A percentile compares a stretch with the other conserved stretches of the same genome.
Conservation (phyloP, 73 alveolate species). For the Paramecium bursaria region DNA sequence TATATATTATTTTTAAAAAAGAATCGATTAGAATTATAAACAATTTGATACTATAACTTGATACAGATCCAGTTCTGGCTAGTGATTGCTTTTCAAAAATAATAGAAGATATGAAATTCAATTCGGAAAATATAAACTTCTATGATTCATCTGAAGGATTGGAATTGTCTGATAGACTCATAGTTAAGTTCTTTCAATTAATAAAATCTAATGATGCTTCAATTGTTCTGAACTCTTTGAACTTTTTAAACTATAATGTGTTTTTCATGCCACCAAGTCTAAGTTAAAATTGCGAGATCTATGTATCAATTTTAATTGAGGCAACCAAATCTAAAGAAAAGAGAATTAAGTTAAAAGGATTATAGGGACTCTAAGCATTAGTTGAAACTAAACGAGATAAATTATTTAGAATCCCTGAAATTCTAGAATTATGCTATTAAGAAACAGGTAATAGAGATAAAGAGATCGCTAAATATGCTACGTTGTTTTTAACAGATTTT, state of each 20-base stretch:
- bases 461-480: slow-evolving; percentile 17
- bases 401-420: not conserved
- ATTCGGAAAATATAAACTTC: slow-evolving; percentile 41
- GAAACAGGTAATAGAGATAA: not conserved
- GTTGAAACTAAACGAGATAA: slow-evolving; percentile 55
- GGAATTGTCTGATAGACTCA: slow-evolving; percentile 22
- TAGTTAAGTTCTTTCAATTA: not conserved
- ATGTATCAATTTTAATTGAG: not conserved
- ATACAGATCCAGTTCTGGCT: slow-evolving; percentile 24
- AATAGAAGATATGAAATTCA: slow-evolving; percentile 40
- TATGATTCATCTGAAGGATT: slow-evolving; percentile 36
- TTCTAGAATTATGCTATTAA: not conserved
- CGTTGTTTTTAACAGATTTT: slow-evolving; percentile 29
- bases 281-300: not conserved
- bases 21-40: slow-evolving; percentile 23
- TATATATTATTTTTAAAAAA: not conserved
- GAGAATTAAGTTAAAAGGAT: slow-evolving; percentile 12
- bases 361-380: slow-evolving; percentile 46
- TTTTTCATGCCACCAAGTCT: slow-evolving; percentile 51
- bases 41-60: not conserved
- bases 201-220: not conserved
- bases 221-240: slow-evolving; percentile 33
- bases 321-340: slow-evolving; percentile 3
- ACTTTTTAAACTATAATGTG: slow-evolving; percentile 35
- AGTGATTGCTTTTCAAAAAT: slow-evolving; percentile 54